Percentiles rank a stretch among this genome's conserved stretches.
These are phyloP conservation scores for Tritrichomonas musculus DNA, from an alignment of 208 protist genomes.

Conservation along the genomic window DNA sequence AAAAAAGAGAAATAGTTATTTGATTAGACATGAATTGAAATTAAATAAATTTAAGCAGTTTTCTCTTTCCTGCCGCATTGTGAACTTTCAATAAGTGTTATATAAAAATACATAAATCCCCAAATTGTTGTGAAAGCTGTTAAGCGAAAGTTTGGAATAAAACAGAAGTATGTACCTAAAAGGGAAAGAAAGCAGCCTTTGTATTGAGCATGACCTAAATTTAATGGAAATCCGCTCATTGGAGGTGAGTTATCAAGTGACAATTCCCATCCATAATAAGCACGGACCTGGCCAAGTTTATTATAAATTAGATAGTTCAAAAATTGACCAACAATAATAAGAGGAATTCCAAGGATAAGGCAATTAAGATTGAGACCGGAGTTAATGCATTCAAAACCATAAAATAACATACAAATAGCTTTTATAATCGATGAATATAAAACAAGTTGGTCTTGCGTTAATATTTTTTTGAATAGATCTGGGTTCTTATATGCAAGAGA, in stretches of 20 bases:
- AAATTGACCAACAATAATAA: not conserved
- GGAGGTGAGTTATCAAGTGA: not conserved
- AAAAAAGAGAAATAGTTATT: too few species aligned
- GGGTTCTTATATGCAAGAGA: not conserved
- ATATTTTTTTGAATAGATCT: not conserved
- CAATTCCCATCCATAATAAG: conserved; percentile 20
- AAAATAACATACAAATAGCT: not conserved
- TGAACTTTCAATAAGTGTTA: not conserved
- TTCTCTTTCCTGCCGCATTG: not conserved
- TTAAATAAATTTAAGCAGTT: too few species aligned
- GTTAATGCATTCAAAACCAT: not conserved
- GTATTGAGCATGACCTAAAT: not conserved
- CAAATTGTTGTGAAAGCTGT: not conserved
- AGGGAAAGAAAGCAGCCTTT: not conserved
- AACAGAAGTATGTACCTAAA: not conserved
- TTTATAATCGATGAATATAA: not conserved
- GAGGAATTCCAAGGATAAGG: not conserved
- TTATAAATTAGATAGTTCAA: conserved; percentile 10
- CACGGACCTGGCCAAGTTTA: not conserved
- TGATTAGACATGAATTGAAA: too few species aligned
- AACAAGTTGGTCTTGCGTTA: not conserved
- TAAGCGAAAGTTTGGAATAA: not conserved
- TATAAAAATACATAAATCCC: not conserved
- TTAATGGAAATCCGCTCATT: not conserved
- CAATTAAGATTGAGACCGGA: not conserved